Evolutionary conservation across 1,284 basidiomycete species (phyloP).

Genomic region (Cutaneotrichosporon sp.): DNA sequence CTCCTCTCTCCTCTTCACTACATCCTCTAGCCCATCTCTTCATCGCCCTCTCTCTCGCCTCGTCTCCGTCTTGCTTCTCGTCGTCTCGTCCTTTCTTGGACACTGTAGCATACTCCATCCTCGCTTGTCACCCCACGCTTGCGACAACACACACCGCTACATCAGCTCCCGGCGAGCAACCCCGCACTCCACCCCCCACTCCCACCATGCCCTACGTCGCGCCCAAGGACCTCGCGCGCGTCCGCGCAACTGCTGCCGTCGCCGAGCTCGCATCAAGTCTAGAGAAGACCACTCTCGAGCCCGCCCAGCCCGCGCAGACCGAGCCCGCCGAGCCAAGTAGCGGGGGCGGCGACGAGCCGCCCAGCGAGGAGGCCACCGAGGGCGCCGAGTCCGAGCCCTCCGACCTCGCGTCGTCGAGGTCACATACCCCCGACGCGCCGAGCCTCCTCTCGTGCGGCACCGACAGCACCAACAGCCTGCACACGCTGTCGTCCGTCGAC

Average conservation of each 20-base stretch:
- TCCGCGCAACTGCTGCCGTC: neutral
- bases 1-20: neutral
- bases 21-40: neutral
- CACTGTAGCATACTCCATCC: neutral
- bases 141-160: neutral
- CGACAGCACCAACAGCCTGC: neutral
- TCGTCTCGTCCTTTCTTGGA: too few species aligned
- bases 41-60: neutral
- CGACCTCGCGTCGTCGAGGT: neutral
- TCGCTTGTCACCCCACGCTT: too few species aligned
- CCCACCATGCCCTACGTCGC: constrained; percentile 13
- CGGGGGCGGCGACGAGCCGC: constrained; percentile 1
- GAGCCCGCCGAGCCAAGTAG: neutral
- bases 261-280: constrained; percentile 4
- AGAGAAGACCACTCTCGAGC: neutral
- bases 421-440: constrained; percentile 1
- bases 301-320: neutral
- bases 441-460: constrained; percentile 2
- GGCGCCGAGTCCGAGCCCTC: neutral
- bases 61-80: too few species aligned
- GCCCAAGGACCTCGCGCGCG: constrained; percentile 11
- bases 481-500: neutral
- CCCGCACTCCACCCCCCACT: neutral
- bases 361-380: neutral
- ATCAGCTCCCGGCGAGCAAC: too few species aligned